Base-by-base conservation (phyloP, 2,329 filamentous ascomycete genomes). In the Colletotrichum tabaci region DNA sequence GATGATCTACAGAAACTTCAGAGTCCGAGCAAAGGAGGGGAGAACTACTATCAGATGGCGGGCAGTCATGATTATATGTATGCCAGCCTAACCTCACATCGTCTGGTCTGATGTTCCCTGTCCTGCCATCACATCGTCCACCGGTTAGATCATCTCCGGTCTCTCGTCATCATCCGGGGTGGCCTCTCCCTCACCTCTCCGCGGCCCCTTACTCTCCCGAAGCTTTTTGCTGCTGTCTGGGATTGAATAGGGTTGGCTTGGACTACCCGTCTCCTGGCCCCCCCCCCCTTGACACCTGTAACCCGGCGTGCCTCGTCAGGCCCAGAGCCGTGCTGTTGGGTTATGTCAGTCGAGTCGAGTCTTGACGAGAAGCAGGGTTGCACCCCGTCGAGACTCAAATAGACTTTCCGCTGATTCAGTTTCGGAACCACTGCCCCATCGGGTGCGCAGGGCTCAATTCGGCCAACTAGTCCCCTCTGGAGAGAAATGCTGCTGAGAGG, bases 211-310 rank as follows among this genome's bases (percentile, higher is more conserved):
- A 68, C 60, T 64, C 57, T 55, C 40, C 30, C 63, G 65, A 68
- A 58, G 23, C 52, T 71, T 71, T 71, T 21, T 67, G 47, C 46
- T 55, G 47, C 65, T 67, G 68, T 71, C 68, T 71, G 68, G 65
- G 68, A 71, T 71, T 71, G 58, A 68, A 71, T 52, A 30, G 58
- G 68, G 63, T 62, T n/a, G 4, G 26, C 49, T 58, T 23, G 44
- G 64, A 52, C 13, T 50, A 23, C 57, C 56, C 23, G 63, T 67
- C 52, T 63, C 58, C 68, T 63, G 65, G n/a, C n/a, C n/a, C 58
- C 50, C 55, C 58, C 65, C 23, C 23, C 23, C 23, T 71, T 68
- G 68, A 38, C 65, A 60, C 35, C 65, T 63, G 57, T 57, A 71
- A 68, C 64, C 46, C 30, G n/a, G 44, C 40, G 38, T 58, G 65